A percentile compares a stretch with the other conserved stretches of the same genome.
Evolutionary conservation across 169 alveolate species (phyloP).

Genomic region (Miamiensis avidus): DNA sequence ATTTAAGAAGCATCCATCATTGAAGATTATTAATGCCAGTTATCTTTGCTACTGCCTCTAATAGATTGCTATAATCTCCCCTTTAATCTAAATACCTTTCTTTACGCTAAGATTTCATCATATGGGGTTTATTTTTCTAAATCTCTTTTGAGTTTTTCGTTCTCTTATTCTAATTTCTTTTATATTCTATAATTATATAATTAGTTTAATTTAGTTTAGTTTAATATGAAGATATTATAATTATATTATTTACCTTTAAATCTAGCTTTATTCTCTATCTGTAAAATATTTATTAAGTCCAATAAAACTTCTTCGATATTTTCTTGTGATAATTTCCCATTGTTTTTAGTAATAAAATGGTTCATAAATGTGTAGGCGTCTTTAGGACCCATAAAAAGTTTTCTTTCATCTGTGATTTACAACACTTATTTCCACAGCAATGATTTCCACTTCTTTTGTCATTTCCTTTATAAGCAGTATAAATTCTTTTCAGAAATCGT

Average conservation of each 20-base stretch:
- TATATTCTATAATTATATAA: not conserved
- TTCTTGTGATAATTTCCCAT: not conserved
- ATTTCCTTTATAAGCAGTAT: not conserved
- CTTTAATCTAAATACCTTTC: not conserved
- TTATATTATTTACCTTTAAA: not conserved
- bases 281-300: not conserved
- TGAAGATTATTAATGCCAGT: not conserved
- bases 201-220: too few relatives aligned
- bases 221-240: not conserved
- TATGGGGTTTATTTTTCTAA: not conserved
- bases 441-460: not conserved
- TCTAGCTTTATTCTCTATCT: not conserved
- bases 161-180: not conserved
- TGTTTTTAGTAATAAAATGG: not conserved
- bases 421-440: not conserved
- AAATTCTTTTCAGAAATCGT: not conserved
- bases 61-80: too few relatives aligned
- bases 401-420: not conserved
- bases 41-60: not conserved
- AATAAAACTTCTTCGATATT: not conserved
- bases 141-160: not conserved
- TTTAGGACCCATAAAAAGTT: not conserved
- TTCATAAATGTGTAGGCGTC: not conserved
- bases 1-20: not conserved
- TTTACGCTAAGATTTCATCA: not conserved